Evolutionary conservation across 2,329 filamentous ascomycete species (phyloP).

Genomic region (Ophiocordyceps robertsii): DNA sequence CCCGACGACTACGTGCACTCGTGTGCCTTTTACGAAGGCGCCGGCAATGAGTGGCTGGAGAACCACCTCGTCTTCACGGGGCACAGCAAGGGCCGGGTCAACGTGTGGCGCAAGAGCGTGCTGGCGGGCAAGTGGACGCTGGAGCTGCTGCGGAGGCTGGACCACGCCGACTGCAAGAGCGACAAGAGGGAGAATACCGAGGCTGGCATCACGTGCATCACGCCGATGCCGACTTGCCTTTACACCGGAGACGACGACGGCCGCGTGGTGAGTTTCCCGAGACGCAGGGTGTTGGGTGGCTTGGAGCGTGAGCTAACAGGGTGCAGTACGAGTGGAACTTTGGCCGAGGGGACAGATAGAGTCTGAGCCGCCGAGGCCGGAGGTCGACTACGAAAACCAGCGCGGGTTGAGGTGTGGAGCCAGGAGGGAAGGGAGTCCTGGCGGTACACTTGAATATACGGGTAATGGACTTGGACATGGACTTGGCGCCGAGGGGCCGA

Average conservation of each 20-base stretch:
- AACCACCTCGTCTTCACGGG: conserved; percentile 80
- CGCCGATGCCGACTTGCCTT: conserved; percentile 68
- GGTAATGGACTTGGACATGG: no score
- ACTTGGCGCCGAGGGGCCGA: no score
- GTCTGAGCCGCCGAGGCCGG: conserved; percentile 11
- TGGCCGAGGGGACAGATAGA: conserved; percentile 42
- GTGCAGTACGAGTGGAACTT: conserved; percentile 51
- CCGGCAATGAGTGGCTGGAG: conserved; percentile 83
- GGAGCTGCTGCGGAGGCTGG: conserved; percentile 66
- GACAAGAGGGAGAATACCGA: conserved; percentile 43
- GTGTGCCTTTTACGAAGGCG: conserved; percentile 87
- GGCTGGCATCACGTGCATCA: conserved; percentile 72
- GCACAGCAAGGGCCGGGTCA: conserved; percentile 71
- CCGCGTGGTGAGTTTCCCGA: conserved; percentile 49
- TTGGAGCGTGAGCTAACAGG: not conserved
- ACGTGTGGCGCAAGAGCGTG: conserved; percentile 53
- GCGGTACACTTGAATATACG: no score
- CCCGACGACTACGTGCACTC: conserved; percentile 66
- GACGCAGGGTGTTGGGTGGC: not conserved
- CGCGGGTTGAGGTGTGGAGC: not conserved
- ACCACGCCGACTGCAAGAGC: conserved; percentile 58
- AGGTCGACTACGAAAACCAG: not conserved
- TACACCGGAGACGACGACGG: conserved; percentile 95
- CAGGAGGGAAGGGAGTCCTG: no score
- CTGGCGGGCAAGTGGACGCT: conserved; percentile 55